A percentile compares a stretch with the other conserved stretches of the same genome.
phyloP scores from a whole-genome alignment of 1,284 basidiomycete genomes.

The Pterula multifida region DNA sequence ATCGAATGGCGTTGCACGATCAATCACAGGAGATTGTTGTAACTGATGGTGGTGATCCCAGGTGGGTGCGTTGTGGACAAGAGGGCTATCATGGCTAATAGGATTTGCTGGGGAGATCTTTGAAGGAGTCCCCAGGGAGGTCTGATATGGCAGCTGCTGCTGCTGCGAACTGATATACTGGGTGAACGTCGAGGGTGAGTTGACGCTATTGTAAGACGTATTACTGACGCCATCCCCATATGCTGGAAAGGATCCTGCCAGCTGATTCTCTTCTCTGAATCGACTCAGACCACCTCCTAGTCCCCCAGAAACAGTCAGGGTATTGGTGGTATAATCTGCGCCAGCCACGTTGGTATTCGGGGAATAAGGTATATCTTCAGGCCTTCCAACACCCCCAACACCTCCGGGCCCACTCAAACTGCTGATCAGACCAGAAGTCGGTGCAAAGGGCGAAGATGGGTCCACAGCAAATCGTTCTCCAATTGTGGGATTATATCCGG shows the following conservation, averaged over 20 bases:
- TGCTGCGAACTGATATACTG: not conserved
- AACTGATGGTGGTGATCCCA: not conserved
- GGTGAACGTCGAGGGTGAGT: not conserved
- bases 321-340: not conserved
- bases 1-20: not conserved
- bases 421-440: not conserved
- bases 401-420: not conserved
- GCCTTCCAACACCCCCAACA: too few species aligned
- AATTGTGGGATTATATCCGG: not conserved
- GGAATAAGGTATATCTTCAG: not conserved
- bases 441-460: not conserved
- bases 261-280: not conserved
- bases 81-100: not conserved
- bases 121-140: not conserved
- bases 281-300: not conserved
- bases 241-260: not conserved
- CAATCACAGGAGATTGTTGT: not conserved
- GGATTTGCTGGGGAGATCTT: not conserved
- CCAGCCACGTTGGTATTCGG: not conserved
- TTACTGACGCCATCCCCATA: not conserved
- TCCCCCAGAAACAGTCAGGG: too few species aligned
- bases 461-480: not conserved
- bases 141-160: not conserved
- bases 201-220: not conserved
- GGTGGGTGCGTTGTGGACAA: not conserved